A percentile compares a stretch with the other conserved stretches of the same genome.
Conservation (phyloP, 345 rosid species). For the Cochlearia excelsa region DNA sequence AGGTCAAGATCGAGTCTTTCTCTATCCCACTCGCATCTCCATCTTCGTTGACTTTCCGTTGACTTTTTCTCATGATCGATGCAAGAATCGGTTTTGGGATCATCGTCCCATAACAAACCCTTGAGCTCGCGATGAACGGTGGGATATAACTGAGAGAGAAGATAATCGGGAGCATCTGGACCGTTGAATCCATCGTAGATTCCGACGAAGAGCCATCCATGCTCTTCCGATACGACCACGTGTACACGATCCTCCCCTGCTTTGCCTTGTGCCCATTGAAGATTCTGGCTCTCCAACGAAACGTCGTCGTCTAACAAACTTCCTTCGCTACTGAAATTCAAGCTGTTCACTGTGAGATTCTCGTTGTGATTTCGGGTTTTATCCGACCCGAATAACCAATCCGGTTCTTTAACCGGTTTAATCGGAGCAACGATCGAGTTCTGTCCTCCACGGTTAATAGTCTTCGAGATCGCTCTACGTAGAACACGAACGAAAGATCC, state of each 20-base stretch:
- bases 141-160: not conserved
- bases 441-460: no score
- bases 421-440: slow-evolving; percentile 46
- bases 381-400: slow-evolving; percentile 62
- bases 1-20: no score
- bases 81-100: no score
- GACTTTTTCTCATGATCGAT: slow-evolving; percentile 1
- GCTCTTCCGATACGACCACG: not conserved
- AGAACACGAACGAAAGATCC: no score
- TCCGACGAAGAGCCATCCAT: not conserved
- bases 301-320: no score
- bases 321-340: no score
- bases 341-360: no score
- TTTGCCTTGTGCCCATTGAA: not conserved
- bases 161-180: not conserved
- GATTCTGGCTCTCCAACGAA: no score
- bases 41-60: no score
- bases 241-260: not conserved
- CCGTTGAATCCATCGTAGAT: not conserved
- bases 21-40: no score
- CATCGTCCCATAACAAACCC: not conserved
- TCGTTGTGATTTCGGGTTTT: slow-evolving; percentile 34
- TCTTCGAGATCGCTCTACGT: no score
- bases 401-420: slow-evolving; percentile 69
- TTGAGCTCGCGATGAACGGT: not conserved